These are phyloP conservation scores for Torulaspora delbrueckii DNA, from an alignment of 805 yeast species.

Conservation along the genomic window DNA sequence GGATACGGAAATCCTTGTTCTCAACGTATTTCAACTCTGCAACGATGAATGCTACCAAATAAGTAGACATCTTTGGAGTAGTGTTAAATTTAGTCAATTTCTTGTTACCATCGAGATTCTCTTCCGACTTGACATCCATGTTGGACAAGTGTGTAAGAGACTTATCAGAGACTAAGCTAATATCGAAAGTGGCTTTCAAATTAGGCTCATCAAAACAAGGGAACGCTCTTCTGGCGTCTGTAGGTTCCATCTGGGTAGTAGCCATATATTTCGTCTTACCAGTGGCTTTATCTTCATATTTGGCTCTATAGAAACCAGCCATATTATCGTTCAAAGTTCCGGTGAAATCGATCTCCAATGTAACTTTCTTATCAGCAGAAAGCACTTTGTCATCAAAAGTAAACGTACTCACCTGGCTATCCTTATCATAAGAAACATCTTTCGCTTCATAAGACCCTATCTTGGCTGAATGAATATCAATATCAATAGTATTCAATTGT, in stretches of 20 bases:
- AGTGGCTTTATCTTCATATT: constrained; percentile 51
- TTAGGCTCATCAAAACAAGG: constrained; percentile 86
- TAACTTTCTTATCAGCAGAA: constrained; percentile 35
- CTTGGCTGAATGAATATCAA: constrained; percentile 51
- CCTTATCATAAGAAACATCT: constrained; percentile 43
- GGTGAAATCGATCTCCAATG: constrained; percentile 47
- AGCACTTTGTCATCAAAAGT: constrained; percentile 45
- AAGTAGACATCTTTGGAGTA: constrained; percentile 83
- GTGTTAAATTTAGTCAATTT: constrained; percentile 61
- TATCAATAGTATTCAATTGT: constrained; percentile 59
- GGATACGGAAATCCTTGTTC: constrained; percentile 58
- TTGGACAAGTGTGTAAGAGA: constrained; percentile 59
- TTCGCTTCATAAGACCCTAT: constrained; percentile 38
- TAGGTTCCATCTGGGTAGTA: constrained; percentile 82
- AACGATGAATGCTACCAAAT: constrained; percentile 74
- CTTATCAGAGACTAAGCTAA: constrained; percentile 54
- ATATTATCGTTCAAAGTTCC: constrained; percentile 70
- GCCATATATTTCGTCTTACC: constrained; percentile 68
- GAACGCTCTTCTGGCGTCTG: constrained; percentile 82
- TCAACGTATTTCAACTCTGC: constrained; percentile 77
- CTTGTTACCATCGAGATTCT: constrained; percentile 39
- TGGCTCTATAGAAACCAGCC: constrained; percentile 78
- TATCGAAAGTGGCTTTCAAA: constrained; percentile 66
- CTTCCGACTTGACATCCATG: constrained; percentile 57
- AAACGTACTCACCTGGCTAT: constrained; percentile 61